Evolutionary conservation across 108 stramenopile species (phyloP).

Genomic region (Nitzschia palea): DNA sequence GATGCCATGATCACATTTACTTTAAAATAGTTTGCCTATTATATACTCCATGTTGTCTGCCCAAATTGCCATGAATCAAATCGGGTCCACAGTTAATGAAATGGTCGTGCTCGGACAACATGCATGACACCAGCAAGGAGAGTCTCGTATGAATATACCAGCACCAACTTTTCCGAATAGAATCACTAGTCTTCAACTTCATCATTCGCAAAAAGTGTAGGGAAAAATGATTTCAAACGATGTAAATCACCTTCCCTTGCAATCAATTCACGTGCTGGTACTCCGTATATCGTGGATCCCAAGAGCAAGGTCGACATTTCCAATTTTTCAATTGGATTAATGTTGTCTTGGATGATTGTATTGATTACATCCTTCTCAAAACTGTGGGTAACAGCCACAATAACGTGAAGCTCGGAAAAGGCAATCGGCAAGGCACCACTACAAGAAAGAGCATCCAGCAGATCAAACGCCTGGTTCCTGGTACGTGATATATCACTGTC

Average conservation of each 20-base stretch:
- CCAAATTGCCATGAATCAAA: too few relatives aligned
- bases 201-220: constrained; percentile 19
- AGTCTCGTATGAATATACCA: too few relatives aligned
- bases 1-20: too few relatives aligned
- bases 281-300: constrained; percentile 57
- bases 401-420: constrained; percentile 73
- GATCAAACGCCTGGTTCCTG: constrained; percentile 81
- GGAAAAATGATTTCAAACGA: constrained; percentile 21
- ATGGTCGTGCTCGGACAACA: too few relatives aligned
- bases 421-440: constrained; percentile 75
- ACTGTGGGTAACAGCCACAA: constrained; percentile 81
- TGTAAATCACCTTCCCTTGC: background rate
- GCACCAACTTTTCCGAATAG: too few relatives aligned
- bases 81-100: too few relatives aligned
- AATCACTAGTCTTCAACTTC: too few relatives aligned
- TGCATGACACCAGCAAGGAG: too few relatives aligned
- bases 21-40: too few relatives aligned
- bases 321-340: constrained; percentile 87
- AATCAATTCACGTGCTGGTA: constrained; percentile 11
- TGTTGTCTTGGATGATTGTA: constrained; percentile 78
- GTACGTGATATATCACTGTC: constrained; percentile 38
- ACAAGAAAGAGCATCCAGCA: constrained; percentile 81
- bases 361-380: constrained; percentile 81
- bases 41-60: too few relatives aligned
- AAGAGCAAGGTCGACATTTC: constrained; percentile 77